phyloP scores from a whole-genome alignment of 768 basidiomycete genomes.

The Boletus rufocinnamomeus region DNA sequence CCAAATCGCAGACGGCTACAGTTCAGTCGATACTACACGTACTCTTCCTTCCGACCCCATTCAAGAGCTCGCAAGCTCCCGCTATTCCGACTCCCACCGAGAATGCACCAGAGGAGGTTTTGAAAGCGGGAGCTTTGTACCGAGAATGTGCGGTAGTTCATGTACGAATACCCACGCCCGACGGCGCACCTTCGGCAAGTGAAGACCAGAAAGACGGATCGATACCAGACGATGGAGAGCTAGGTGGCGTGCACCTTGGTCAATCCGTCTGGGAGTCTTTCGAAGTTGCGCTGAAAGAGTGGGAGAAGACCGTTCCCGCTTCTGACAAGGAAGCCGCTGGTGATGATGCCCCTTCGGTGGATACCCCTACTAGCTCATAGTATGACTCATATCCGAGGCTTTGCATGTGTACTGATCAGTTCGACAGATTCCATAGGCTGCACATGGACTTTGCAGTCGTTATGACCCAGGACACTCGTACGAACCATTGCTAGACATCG shows the following conservation, averaged over 20 bases:
- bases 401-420: not conserved
- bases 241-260: slow-evolving; percentile 69
- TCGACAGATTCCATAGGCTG: not conserved
- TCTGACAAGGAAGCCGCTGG: slow-evolving; percentile 23
- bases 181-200: slow-evolving; percentile 20
- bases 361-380: slow-evolving; percentile 25
- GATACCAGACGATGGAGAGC: slow-evolving; percentile 63
- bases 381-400: not conserved
- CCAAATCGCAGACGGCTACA: slow-evolving; percentile 63
- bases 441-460: not conserved
- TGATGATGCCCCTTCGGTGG: slow-evolving; percentile 28
- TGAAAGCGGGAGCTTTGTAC: slow-evolving; percentile 79
- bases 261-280: slow-evolving; percentile 77
- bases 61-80: slow-evolving; percentile 50
- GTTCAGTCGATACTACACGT: slow-evolving; percentile 82
- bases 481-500: slow-evolving; percentile 1
- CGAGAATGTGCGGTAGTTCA: slow-evolving; percentile 70
- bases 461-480: slow-evolving; percentile 1
- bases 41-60: slow-evolving; percentile 79
- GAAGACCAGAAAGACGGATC: slow-evolving; percentile 37
- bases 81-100: slow-evolving; percentile 9
- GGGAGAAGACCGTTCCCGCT: slow-evolving; percentile 49
- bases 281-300: slow-evolving; percentile 63
- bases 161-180: slow-evolving; percentile 39
- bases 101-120: slow-evolving; percentile 53